Evolutionary conservation across 371 early-diverging fungal species (phyloP).

Genomic region (Furculomyces boomerangus): DNA sequence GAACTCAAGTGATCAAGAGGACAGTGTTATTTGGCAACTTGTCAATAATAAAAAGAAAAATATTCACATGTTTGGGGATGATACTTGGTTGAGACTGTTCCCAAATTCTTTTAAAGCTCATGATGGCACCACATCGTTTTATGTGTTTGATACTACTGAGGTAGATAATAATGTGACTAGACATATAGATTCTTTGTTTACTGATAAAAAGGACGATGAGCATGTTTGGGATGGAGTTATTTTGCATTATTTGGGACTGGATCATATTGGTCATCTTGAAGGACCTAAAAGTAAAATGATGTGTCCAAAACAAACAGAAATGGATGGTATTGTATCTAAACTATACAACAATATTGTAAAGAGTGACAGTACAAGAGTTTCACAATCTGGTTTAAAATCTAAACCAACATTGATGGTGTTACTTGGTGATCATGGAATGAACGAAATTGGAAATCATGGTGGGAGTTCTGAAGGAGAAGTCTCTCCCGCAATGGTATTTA

Average conservation of each 20-base stretch:
- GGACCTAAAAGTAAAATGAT: conserved; percentile 62
- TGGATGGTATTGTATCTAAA: conserved; percentile 43
- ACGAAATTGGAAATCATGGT: conserved; percentile 74
- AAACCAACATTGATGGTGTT: conserved; percentile 75
- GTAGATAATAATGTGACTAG: conserved; percentile 66
- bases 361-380: conserved; percentile 27
- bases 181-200: conserved; percentile 38
- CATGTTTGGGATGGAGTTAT: conserved; percentile 67
- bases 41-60: conserved; percentile 28
- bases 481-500: conserved; percentile 18
- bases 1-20: conserved; percentile 34
- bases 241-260: conserved; percentile 85
- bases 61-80: conserved; percentile 84
- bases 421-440: conserved; percentile 98
- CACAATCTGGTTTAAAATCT: conserved; percentile 11
- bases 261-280: conserved; percentile 86
- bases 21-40: conserved; percentile 56
- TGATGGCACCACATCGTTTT: conserved; percentile 67
- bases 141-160: conserved; percentile 58
- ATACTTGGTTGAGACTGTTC: conserved; percentile 82
- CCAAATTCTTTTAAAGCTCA: conserved; percentile 37
- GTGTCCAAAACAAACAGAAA: conserved; percentile 58
- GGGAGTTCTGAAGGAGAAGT: conserved; percentile 45
- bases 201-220: conserved; percentile 3
- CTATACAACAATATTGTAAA: conserved; percentile 30